These are phyloP conservation scores for Gaertneriomyces sp. DNA, from an alignment of 192 early-diverging fungal genomes.

Conservation along the genomic window DNA sequence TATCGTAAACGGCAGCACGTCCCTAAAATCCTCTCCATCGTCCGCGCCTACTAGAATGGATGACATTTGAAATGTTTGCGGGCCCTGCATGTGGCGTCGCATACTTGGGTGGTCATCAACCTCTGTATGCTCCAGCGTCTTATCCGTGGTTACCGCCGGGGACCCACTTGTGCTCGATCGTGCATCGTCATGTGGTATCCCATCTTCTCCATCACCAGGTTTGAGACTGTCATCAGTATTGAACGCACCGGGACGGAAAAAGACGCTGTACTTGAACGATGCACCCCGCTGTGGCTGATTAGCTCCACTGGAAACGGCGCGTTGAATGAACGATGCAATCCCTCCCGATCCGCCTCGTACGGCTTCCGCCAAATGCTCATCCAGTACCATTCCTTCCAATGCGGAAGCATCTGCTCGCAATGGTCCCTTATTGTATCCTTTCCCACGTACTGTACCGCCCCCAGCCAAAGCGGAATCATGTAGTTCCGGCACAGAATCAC, in stretches of 20 bases:
- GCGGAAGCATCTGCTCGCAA: too few relatives aligned
- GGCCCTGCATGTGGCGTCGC: too few relatives aligned
- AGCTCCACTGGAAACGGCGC: not conserved
- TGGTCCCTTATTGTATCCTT: too few relatives aligned
- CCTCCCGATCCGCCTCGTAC: not conserved
- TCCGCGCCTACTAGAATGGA: not conserved
- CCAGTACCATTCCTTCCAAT: not conserved
- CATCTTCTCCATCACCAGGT: not conserved
- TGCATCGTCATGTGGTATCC: not conserved
- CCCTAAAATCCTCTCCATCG: too few relatives aligned
- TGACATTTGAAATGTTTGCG: not conserved
- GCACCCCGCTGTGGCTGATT: not conserved
- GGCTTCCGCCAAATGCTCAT: not conserved
- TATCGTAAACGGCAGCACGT: too few relatives aligned
- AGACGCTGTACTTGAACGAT: not conserved
- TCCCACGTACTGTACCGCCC: not conserved
- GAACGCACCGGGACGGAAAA: slow-evolving; percentile 19
- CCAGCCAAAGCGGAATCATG: not conserved
- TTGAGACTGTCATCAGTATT: slow-evolving; percentile 2
- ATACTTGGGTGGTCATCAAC: too few relatives aligned
- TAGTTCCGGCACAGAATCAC: not conserved
- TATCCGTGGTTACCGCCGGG: too few relatives aligned
- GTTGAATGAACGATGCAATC: not conserved
- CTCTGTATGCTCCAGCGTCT: too few relatives aligned
- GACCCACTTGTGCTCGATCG: not conserved